These are phyloP conservation scores for Penicillium arizonense DNA, from an alignment of 495 filamentous ascomycete species.

Conservation along the genomic window DNA sequence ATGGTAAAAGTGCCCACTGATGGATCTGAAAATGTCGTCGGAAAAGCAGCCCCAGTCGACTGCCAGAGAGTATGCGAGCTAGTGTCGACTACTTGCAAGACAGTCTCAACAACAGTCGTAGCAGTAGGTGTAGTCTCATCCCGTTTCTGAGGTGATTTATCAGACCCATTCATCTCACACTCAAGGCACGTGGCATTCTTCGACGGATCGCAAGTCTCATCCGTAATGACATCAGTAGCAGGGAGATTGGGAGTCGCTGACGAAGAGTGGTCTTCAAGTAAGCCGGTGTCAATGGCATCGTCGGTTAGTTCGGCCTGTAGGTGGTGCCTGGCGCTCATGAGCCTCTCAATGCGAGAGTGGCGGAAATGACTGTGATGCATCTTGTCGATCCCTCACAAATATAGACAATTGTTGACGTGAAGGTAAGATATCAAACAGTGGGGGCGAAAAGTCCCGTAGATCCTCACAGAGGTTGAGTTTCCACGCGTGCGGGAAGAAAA, in stretches of 20 bases:
- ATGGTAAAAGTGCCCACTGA: constrained; percentile 12
- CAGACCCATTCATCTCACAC: not conserved
- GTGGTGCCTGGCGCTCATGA: constrained; percentile 15
- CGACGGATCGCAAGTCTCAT: constrained; percentile 9
- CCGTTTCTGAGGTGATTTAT: constrained; percentile 12
- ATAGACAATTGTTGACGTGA: not conserved
- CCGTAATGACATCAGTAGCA: constrained; percentile 2
- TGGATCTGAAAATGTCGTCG: constrained; percentile 18
- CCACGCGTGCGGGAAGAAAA: constrained; percentile 1
- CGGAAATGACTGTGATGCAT: constrained; percentile 27
- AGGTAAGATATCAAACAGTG: not conserved
- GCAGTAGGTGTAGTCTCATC: constrained; percentile 12
- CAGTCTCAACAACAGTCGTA: constrained; percentile 11
- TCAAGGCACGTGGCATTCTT: constrained; percentile 11
- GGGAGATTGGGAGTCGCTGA: not conserved
- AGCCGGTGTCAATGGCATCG: constrained; percentile 1
- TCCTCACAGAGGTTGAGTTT: constrained; percentile 24
- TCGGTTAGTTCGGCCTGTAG: constrained; percentile 4
- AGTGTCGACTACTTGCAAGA: constrained; percentile 21
- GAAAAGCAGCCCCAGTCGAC: constrained; percentile 11
- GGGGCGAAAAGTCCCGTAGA: constrained; percentile 1
- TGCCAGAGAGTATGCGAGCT: constrained; percentile 18
- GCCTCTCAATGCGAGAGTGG: constrained; percentile 18
- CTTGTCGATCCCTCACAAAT: constrained; percentile 1
- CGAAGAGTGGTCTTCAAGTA: not conserved